Conservation (phyloP, 768 basidiomycete species). For the Pleurotus eryngii region DNA sequence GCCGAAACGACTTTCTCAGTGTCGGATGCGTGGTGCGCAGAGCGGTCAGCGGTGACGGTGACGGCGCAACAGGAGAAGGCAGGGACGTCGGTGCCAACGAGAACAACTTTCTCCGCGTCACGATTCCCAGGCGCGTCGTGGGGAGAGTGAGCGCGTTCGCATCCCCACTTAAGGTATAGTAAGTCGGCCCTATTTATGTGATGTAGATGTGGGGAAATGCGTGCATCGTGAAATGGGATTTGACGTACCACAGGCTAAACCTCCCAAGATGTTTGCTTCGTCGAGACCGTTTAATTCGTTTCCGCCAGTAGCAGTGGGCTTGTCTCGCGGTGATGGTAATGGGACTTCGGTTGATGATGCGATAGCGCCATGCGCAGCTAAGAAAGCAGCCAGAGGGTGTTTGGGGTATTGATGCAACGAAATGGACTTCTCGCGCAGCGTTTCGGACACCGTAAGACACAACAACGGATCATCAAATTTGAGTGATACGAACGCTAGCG, state of each 20-base stretch:
- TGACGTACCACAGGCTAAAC: slow-evolving; percentile 56
- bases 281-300: slow-evolving; percentile 48
- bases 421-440: slow-evolving; percentile 77
- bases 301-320: slow-evolving; percentile 26
- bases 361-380: slow-evolving; percentile 34
- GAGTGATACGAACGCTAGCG: slow-evolving; percentile 70
- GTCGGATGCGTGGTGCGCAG: slow-evolving; percentile 56
- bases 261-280: slow-evolving; percentile 65
- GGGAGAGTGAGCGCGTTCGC: slow-evolving; percentile 45
- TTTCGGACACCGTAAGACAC: slow-evolving; percentile 82
- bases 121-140: slow-evolving; percentile 65
- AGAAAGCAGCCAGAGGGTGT: slow-evolving; percentile 40
- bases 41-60: slow-evolving; percentile 49
- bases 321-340: slow-evolving; percentile 31
- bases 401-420: slow-evolving; percentile 34
- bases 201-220: neutral
- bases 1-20: slow-evolving; percentile 82
- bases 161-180: slow-evolving; percentile 26
- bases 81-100: slow-evolving; percentile 48
- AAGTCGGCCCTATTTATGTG: slow-evolving; percentile 39
- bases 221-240: neutral
- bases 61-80: slow-evolving; percentile 38
- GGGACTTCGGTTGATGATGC: slow-evolving; percentile 25
- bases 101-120: slow-evolving; percentile 65
- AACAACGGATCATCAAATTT: slow-evolving; percentile 71